Percentiles rank a stretch among this genome's conserved stretches.
phyloP scores from a whole-genome alignment of 768 basidiomycete genomes.

The Tulasnella sp. region DNA sequence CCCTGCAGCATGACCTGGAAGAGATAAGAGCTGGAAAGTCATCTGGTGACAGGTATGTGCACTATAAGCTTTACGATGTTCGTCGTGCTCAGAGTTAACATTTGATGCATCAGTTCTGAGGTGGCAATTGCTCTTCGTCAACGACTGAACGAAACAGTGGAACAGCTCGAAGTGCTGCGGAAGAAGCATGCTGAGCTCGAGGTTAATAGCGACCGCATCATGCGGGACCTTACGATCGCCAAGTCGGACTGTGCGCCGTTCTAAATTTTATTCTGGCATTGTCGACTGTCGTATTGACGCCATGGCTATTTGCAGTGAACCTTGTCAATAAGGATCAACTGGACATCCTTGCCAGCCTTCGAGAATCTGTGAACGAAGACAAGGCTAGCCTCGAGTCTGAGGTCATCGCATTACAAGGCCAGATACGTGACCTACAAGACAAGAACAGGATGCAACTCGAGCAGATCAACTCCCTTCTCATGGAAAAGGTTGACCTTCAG shows the following conservation, averaged over 20 bases:
- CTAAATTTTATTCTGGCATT: background rate
- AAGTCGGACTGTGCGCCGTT: conserved; percentile 62
- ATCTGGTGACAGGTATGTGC: conserved; percentile 63
- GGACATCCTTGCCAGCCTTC: conserved; percentile 73
- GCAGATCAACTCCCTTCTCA: conserved; percentile 69
- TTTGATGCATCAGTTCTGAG: conserved; percentile 47
- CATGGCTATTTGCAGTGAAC: conserved; percentile 44
- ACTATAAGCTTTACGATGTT: background rate
- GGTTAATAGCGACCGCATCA: conserved; percentile 51
- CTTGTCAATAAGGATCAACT: conserved; percentile 90
- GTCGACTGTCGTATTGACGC: background rate
- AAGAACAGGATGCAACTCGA: conserved; percentile 88
- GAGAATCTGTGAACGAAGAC: conserved; percentile 84
- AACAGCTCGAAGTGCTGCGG: conserved; percentile 61
- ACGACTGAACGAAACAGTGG: conserved; percentile 76
- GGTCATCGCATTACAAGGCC: conserved; percentile 48
- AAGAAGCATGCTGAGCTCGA: conserved; percentile 62
- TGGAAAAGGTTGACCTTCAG: conserved; percentile 88
- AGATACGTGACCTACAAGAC: conserved; percentile 61
- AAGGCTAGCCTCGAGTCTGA: conserved; percentile 66
- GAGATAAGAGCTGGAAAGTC: conserved; percentile 83
- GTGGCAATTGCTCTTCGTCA: conserved; percentile 82
- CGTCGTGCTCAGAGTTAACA: background rate
- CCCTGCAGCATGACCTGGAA: conserved; percentile 71
- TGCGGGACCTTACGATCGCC: conserved; percentile 65